Base-by-base conservation (phyloP, 1,139 yeast species). In the Kodamaea ohmeri region DNA sequence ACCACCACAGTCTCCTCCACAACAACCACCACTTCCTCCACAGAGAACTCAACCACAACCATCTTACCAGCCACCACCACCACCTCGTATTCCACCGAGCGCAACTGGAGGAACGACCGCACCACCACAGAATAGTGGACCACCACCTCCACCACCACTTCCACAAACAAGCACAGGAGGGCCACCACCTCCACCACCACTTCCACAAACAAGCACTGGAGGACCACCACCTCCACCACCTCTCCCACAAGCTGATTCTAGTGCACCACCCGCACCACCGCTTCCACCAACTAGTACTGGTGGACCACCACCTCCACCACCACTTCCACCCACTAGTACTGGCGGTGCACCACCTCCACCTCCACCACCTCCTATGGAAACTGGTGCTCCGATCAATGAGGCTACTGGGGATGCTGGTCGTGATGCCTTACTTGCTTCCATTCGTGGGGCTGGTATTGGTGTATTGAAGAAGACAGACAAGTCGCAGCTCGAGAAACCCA, bases 351-450 rank as follows among this genome's bases (percentile, higher is more conserved):
- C 69, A 8, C 61, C 70, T 2, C 60, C 69, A n/a, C 40, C 40
- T 3, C 40, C 40, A 3, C n/a, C 25, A 13, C 37, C 35, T 2
- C 3, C 33, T 3, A 22, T 33, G 12, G 36, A 49, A 0, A 36
- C 48, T 3, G 43, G 45, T 4, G 45, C 55, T 2, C 52, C 60
- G n/a, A n/a, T n/a, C n/a, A n/a, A n/a, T n/a, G 55, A 61, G 3
- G 54, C 55, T 1, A 49, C 71, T 1, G 76, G 71, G 1, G 88
- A 73, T 47, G 65, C 70, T 1, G 80, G 80, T 0, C 71, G 96
- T 51, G 95, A 86, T 58, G 96, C 96, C 0, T 71, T 92, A 33
- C 64, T 92, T 42, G 88, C 95, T 0, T 87, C 97, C 0, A 92
- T 90, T 49, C 73, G 96, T 52, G 78, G 83, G 24, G 81, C 95